Evolutionary conservation across 1,284 basidiomycete species (phyloP).

Genomic region (Puccinia coronata): DNA sequence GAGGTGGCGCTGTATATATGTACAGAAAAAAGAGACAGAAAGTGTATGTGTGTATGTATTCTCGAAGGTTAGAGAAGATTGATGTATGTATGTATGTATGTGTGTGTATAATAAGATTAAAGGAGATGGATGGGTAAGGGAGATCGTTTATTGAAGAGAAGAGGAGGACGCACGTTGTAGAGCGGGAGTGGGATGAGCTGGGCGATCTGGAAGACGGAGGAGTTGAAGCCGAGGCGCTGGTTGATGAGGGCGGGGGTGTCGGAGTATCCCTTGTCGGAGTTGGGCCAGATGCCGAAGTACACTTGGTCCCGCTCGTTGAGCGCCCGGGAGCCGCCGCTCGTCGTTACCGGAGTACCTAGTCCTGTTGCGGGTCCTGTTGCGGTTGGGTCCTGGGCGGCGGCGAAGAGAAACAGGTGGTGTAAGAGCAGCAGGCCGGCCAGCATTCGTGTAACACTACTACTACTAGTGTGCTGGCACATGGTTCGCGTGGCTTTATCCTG

Average conservation of each 20-base stretch:
- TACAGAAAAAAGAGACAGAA: too few relatives aligned
- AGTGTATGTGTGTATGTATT: too few relatives aligned
- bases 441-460: too few relatives aligned
- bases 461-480: too few relatives aligned
- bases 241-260: conserved; percentile 37
- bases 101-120: too few relatives aligned
- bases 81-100: too few relatives aligned
- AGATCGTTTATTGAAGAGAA: conserved; percentile 36
- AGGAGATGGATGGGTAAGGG: neutral
- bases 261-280: conserved; percentile 7
- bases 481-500: too few relatives aligned
- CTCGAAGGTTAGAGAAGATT: too few relatives aligned
- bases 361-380: too few relatives aligned
- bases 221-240: conserved; percentile 50
- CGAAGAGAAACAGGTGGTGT: neutral
- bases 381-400: too few relatives aligned
- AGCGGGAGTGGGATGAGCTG: conserved; percentile 55
- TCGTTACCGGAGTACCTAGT: too few relatives aligned
- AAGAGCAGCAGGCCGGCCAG: too few relatives aligned
- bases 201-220: conserved; percentile 56
- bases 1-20: conserved; percentile 41
- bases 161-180: conserved; percentile 51
- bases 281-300: conserved; percentile 38
- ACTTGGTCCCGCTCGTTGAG: conserved; percentile 29
- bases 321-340: neutral